A percentile compares a stretch with the other conserved stretches of the same genome.
These are phyloP conservation scores for Fusarium sarcochroum DNA, from an alignment of 2,329 filamentous ascomycete species.

Conservation along the genomic window DNA sequence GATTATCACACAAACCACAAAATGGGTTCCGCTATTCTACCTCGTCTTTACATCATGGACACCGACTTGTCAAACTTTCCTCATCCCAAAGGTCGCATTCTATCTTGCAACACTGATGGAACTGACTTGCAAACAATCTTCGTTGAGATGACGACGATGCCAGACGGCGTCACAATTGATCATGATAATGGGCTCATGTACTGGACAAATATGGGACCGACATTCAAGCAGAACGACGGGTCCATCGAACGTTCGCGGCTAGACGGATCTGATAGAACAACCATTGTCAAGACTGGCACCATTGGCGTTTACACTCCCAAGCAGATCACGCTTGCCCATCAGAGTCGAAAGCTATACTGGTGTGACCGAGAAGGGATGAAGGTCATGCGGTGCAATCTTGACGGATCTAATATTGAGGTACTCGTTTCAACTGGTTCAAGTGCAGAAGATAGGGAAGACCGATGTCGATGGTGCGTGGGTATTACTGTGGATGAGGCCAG, in stretches of 20 bases:
- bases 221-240: constrained; percentile 14
- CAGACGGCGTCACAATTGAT: constrained; percentile 11
- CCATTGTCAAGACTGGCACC: neutral
- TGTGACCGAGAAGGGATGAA: constrained; percentile 21
- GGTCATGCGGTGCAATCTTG: constrained; percentile 6
- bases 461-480: neutral
- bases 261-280: constrained; percentile 1
- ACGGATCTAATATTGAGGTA: neutral
- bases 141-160: constrained; percentile 9
- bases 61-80: constrained; percentile 11
- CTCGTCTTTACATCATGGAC: constrained; percentile 13
- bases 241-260: constrained; percentile 4
- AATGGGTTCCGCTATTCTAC: constrained; percentile 3
- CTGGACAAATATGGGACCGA: constrained; percentile 13
- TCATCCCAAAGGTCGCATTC: neutral
- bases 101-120: constrained; percentile 15
- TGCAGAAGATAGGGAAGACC: neutral
- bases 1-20: neutral
- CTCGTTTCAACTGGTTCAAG: neutral
- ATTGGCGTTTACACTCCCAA: neutral
- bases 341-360: constrained; percentile 18
- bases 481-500: neutral
- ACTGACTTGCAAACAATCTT: neutral
- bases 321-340: neutral
- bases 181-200: constrained; percentile 4